Percentiles rank a stretch among this genome's conserved stretches.
Evolutionary conservation across 192 early-diverging fungal genomes (phyloP).

Genomic region (Rhizoclosmatium globosum): DNA sequence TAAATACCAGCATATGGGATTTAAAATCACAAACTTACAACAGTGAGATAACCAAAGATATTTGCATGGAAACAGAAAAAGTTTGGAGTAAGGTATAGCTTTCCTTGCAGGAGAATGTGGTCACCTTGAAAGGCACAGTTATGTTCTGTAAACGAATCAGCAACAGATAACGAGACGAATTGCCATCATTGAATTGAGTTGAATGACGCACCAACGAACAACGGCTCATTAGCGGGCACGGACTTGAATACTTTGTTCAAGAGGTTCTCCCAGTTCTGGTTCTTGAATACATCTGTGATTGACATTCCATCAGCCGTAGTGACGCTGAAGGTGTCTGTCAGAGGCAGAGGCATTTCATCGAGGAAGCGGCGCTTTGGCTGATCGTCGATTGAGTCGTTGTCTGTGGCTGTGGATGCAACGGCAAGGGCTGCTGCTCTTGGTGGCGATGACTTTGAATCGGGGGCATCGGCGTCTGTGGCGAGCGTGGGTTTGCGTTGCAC

Average conservation of each 20-base stretch:
- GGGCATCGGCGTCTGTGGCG: too few species aligned
- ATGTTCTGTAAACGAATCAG: slow-evolving; percentile 4
- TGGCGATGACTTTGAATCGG: too few species aligned
- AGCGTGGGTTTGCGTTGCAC: too few species aligned
- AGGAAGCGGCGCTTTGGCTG: too few species aligned
- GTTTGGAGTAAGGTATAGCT: slow-evolving; percentile 38
- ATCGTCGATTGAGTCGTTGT: too few species aligned
- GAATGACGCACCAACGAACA: slow-evolving; percentile 11
- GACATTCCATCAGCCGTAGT: neutral
- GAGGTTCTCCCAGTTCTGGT: slow-evolving; percentile 29
- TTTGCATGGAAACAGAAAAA: slow-evolving; percentile 39
- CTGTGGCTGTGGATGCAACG: too few species aligned
- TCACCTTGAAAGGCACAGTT: slow-evolving; percentile 34
- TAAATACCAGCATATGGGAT: slow-evolving; percentile 1
- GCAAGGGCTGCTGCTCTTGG: too few species aligned
- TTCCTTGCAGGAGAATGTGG: slow-evolving; percentile 35
- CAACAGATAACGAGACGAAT: neutral
- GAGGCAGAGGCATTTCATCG: too few species aligned
- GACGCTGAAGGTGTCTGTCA: too few species aligned
- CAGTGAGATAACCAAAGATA: slow-evolving; percentile 36
- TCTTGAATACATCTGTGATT: slow-evolving; percentile 8
- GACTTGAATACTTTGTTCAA: slow-evolving; percentile 34
- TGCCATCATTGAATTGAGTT: neutral
- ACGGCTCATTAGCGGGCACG: slow-evolving; percentile 23
- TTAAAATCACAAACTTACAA: slow-evolving; percentile 2